Conservation (phyloP, 257 asterid species). For the Ehretia macrophylla region DNA sequence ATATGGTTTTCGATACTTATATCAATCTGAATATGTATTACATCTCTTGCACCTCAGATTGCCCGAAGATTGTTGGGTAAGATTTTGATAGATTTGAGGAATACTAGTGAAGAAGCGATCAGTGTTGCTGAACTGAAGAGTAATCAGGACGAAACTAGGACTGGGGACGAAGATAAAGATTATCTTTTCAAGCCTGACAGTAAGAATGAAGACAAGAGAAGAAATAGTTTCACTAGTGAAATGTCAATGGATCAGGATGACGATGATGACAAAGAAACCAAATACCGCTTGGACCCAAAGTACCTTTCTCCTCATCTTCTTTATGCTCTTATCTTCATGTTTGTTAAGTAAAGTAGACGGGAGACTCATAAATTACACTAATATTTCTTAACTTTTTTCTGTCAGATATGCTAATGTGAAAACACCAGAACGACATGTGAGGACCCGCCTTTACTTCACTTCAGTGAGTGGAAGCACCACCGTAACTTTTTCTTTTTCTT, state of each 20-base stretch:
- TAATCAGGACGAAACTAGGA: constrained; percentile 39
- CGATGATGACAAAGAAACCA: constrained; percentile 81
- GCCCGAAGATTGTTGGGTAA: constrained; percentile 93
- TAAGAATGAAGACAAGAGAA: constrained; percentile 55
- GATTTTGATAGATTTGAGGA: constrained; percentile 73
- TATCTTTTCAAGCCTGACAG: constrained; percentile 35
- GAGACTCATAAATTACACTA: too few species aligned
- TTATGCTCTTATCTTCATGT: background rate
- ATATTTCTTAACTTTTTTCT: too few species aligned
- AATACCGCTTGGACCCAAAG: constrained; percentile 95
- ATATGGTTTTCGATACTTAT: too few species aligned
- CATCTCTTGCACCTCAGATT: constrained; percentile 44
- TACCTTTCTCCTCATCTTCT: constrained; percentile 14
- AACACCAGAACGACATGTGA: constrained; percentile 87
- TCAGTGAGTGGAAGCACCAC: constrained; percentile 51
- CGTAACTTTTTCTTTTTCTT: background rate
- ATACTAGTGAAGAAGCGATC: constrained; percentile 87
- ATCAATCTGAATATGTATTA: background rate
- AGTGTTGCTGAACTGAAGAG: constrained; percentile 78
- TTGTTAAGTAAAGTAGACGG: too few species aligned
- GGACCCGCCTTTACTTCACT: constrained; percentile 87
- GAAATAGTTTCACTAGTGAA: constrained; percentile 77
- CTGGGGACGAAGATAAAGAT: constrained; percentile 57
- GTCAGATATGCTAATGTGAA: constrained; percentile 79
- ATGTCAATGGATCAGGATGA: constrained; percentile 79